Evolutionary conservation across 768 basidiomycete species (phyloP), one percentile per base, ranked within the genome.

Genomic region (Royoungia palumana): DNA sequence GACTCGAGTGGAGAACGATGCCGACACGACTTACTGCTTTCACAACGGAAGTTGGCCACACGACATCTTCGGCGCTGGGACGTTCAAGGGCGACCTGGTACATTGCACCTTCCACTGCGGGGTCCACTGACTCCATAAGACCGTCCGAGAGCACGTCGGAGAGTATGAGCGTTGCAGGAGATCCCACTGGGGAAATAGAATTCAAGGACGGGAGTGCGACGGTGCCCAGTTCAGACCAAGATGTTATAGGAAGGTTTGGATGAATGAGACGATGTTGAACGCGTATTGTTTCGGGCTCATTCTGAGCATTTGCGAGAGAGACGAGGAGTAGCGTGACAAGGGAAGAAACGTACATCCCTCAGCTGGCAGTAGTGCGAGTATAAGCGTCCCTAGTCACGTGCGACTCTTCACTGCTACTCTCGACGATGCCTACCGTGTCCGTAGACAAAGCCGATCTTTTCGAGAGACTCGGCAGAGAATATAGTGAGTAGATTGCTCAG

Each of bases 381-480:
- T 30, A 14, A 32, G 32, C n/a, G n/a, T n/a, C n/a, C n/a, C n/a
- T n/a, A n/a, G 32, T 32, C 32, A 32, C 32, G 32, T 32, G 32
- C 11, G 11, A 5, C 25, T 27, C 10, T 27, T 36, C 41, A 28
- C 6, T 25, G 19, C 22, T 32, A 16, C 36, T 19, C 34, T 20
- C 2, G 25, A 64, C 56, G 41, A 95, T 94, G 96, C 96, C 96
- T 51, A 98, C 96, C 55, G 79, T 99, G 67, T 77, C 93, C 17
- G 90, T 98, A 50, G 90, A 97, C 76, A 97, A 97, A 70, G 89
- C 83, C 39, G 92, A 96, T 69, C 85, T 99, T 42, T 97, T 87
- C 80, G 79, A 85, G 55, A 74, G 90, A 39, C 83, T 99, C 20
- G 94, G 86, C 24, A 78, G 77, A 57, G 77, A 81, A 61, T 98